phyloP scores from a whole-genome alignment of 2,329 filamentous ascomycete genomes.

The Microcera coccophila region DNA sequence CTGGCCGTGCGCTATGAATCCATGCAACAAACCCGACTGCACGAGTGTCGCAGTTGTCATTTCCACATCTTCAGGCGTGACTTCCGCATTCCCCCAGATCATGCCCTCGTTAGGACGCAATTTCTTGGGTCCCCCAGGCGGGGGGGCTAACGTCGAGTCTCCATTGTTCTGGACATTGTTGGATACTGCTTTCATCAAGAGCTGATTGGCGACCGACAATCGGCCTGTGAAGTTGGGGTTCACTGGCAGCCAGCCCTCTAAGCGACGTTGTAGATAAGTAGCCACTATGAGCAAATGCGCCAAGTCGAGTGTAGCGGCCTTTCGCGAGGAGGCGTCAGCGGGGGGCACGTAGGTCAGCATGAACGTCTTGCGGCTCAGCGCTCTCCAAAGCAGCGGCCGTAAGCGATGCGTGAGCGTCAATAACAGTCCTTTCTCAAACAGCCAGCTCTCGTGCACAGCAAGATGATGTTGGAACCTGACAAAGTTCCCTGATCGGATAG shows the following conservation, averaged over 20 bases:
- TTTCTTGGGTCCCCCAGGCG: constrained; percentile 42
- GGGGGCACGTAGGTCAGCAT: constrained; percentile 72
- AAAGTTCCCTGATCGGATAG: constrained; percentile 72
- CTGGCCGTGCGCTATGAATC: constrained; percentile 76
- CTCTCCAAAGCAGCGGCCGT: constrained; percentile 79
- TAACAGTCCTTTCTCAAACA: constrained; percentile 70
- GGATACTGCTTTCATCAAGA: constrained; percentile 51
- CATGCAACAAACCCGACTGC: constrained; percentile 75
- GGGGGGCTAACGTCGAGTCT: constrained; percentile 45
- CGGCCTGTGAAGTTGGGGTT: constrained; percentile 31
- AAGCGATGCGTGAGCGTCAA: constrained; percentile 72
- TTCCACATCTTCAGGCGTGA: constrained; percentile 66
- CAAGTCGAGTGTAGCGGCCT: constrained; percentile 72
- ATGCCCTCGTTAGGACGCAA: constrained; percentile 57
- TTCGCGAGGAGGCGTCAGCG: constrained; percentile 48
- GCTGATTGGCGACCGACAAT: constrained; percentile 43
- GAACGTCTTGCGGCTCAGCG: constrained; percentile 73
- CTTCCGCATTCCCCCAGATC: constrained; percentile 59
- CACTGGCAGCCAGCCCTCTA: constrained; percentile 54
- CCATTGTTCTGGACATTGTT: constrained; percentile 41
- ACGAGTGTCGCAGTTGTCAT: constrained; percentile 72
- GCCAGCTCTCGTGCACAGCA: constrained; percentile 63
- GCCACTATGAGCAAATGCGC: constrained; percentile 63
- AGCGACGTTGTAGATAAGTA: constrained; percentile 58
- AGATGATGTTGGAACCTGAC: constrained; percentile 68